Evolutionary conservation across 805 yeast genomes (phyloP).

Genomic region (Yamadazyma akitaensis): DNA sequence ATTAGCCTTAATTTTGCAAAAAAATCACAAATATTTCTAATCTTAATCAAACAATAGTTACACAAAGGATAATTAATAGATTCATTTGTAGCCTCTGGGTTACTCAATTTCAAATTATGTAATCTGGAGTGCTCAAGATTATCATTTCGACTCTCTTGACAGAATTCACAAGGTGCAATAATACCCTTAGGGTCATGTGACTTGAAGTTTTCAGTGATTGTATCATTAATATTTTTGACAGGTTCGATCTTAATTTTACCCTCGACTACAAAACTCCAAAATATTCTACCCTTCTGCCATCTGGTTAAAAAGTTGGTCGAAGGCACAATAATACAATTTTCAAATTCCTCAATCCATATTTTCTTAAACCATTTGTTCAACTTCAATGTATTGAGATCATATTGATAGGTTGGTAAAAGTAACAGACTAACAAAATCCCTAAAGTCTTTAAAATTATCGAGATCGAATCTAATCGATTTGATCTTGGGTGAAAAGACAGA

Average conservation of each 20-base stretch:
- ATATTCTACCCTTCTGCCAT: constrained; percentile 44
- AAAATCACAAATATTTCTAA: constrained; percentile 80
- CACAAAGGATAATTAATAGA: constrained; percentile 64
- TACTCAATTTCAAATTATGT: constrained; percentile 58
- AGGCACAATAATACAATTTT: constrained; percentile 38
- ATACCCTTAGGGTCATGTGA: constrained; percentile 60
- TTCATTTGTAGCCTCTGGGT: constrained; percentile 24
- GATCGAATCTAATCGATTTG: constrained; percentile 44
- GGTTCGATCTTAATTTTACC: constrained; percentile 86
- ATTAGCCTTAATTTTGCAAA: constrained; percentile 72
- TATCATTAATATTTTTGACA: constrained; percentile 75
- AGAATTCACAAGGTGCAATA: constrained; percentile 71
- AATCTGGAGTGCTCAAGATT: constrained; percentile 74
- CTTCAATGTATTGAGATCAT: constrained; percentile 41
- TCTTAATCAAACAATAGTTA: constrained; percentile 72
- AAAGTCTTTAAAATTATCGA: constrained; percentile 44
- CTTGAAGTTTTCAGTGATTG: constrained; percentile 34
- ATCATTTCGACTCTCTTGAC: constrained; percentile 76
- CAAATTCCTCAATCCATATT: constrained; percentile 74
- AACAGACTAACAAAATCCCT: constrained; percentile 35
- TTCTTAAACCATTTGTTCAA: constrained; percentile 60
- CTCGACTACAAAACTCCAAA: constrained; percentile 68
- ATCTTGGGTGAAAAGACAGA: constrained; percentile 32
- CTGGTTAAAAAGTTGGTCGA: constrained; percentile 37
- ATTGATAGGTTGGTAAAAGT: constrained; percentile 30